These are phyloP conservation scores for Dictyostelium firmibasis DNA, from an alignment of 78 protist species.

Conservation along the genomic window DNA sequence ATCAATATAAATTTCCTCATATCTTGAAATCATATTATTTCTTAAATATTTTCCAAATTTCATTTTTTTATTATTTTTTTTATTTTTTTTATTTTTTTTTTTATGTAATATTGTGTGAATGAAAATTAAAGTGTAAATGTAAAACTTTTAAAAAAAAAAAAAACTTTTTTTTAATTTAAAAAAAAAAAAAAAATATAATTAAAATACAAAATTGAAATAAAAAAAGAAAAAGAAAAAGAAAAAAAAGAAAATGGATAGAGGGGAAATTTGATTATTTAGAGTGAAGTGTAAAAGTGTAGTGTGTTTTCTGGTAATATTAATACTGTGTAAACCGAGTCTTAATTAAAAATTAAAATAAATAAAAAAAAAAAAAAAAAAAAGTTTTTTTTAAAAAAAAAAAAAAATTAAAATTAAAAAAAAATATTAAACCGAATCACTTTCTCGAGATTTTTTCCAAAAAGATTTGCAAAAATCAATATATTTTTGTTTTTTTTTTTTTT, in stretches of 20 bases:
- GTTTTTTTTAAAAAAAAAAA: too few relatives aligned
- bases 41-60: conserved; percentile 63
- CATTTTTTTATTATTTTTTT: conserved; percentile 9
- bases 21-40: conserved; percentile 31
- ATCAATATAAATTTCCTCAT: conserved; percentile 17
- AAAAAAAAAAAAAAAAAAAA: too few relatives aligned
- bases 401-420: too few relatives aligned
- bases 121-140: too few relatives aligned
- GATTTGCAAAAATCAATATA: neutral
- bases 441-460: neutral
- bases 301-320: neutral
- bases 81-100: too few relatives aligned
- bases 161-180: too few relatives aligned
- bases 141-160: too few relatives aligned
- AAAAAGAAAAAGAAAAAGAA: too few relatives aligned
- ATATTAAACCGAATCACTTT: neutral
- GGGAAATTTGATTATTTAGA: neutral
- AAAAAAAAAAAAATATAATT: too few relatives aligned
- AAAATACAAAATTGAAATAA: neutral
- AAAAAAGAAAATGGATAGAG: neutral
- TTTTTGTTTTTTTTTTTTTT: too few relatives aligned
- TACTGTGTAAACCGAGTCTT: neutral
- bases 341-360: too few relatives aligned
- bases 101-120: too few relatives aligned
- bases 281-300: neutral